Evolutionary conservation across 148 eudicot genomes (phyloP).

Genomic region (Chenopodium quinoa): DNA sequence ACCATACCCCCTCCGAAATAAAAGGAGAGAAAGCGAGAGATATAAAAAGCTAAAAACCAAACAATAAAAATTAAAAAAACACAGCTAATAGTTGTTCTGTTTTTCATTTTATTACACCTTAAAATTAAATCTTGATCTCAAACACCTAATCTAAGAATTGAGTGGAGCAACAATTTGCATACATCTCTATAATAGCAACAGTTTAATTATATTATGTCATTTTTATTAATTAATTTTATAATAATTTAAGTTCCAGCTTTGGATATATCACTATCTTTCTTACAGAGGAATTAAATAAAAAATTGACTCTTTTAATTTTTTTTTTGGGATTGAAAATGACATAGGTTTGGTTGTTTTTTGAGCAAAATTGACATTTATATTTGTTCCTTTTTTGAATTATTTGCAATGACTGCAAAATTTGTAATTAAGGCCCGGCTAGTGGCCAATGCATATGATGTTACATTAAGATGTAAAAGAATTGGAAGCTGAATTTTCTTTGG

Average conservation of each 20-base stretch:
- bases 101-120: too few species aligned
- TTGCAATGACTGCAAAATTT: neutral
- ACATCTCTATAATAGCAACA: neutral
- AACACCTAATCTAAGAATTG: neutral
- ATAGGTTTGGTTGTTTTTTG: neutral
- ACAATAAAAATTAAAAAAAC: too few species aligned
- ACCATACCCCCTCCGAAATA: too few species aligned
- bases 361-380: neutral
- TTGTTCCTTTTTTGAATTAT: neutral
- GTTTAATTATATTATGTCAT: neutral
- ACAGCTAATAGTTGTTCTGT: too few species aligned
- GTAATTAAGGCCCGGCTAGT: neutral
- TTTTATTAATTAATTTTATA: too few species aligned
- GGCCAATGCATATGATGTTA: neutral
- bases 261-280: neutral
- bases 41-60: too few species aligned
- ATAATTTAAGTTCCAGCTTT: neutral
- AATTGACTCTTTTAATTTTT: neutral
- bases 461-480: neutral
- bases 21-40: too few species aligned
- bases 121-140: neutral
- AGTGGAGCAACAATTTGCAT: neutral
- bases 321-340: constrained; percentile 6
- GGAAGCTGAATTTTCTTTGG: too few species aligned
- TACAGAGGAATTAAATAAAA: neutral